Conservation (phyloP, 2,329 filamentous ascomycete genomes). For the Bertia moriformis region DNA sequence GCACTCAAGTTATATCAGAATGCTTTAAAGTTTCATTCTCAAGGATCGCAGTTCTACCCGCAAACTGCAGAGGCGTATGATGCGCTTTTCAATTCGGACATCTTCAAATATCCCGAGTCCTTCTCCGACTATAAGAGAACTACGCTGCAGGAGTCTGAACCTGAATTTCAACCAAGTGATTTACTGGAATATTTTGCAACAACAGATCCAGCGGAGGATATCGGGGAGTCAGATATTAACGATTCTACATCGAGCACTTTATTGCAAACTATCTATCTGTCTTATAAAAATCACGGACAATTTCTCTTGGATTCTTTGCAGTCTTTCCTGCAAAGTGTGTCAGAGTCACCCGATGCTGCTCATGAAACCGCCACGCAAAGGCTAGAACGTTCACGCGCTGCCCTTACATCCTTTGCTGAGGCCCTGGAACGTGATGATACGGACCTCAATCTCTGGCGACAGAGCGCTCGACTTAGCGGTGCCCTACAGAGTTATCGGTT, state of each 20-base stretch:
- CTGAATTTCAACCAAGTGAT: conserved; percentile 8
- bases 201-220: conserved; percentile 36
- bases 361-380: not conserved
- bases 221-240: conserved; percentile 42
- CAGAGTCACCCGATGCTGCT: not conserved
- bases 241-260: conserved; percentile 69
- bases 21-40: conserved; percentile 79
- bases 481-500: conserved; percentile 42
- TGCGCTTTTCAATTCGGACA: conserved; percentile 75
- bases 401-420: conserved; percentile 39
- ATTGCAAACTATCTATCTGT: conserved; percentile 78
- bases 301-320: conserved; percentile 57
- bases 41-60: conserved; percentile 62
- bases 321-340: not conserved
- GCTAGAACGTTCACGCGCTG: conserved; percentile 10
- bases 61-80: conserved; percentile 72
- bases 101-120: conserved; percentile 83
- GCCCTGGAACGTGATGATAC: conserved; percentile 51
- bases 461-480: conserved; percentile 38
- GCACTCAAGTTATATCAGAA: conserved; percentile 86
- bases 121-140: conserved; percentile 69
- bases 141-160: conserved; percentile 27
- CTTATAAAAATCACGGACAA: conserved; percentile 90
- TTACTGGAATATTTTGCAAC: conserved; percentile 12
- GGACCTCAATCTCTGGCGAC: conserved; percentile 49